These are phyloP conservation scores for Ogataea pini DNA, from an alignment of 805 yeast species.

Conservation along the genomic window DNA sequence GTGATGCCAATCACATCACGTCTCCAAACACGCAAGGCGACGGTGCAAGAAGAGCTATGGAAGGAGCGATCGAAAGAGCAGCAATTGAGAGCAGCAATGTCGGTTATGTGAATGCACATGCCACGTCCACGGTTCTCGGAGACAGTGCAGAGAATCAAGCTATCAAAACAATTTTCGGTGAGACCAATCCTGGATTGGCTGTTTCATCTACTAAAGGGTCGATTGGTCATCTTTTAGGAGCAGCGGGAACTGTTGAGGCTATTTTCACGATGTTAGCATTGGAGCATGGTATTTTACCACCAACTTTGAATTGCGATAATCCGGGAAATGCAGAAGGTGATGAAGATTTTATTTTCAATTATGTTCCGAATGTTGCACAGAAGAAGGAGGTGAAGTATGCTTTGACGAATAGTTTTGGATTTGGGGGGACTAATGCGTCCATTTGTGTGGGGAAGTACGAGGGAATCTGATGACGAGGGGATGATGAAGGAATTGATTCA, in stretches of 20 bases:
- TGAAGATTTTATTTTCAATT: constrained; percentile 51
- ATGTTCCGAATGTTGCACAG: constrained; percentile 52
- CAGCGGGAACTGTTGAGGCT: constrained; percentile 93
- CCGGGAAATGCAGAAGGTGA: constrained; percentile 49
- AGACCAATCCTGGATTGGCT: constrained; percentile 40
- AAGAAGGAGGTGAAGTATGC: constrained; percentile 51
- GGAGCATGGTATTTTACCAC: constrained; percentile 61
- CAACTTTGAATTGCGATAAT: constrained; percentile 69
- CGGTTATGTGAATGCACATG: constrained; percentile 92
- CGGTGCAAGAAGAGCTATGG: constrained; percentile 86
- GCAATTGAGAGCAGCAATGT: constrained; percentile 49
- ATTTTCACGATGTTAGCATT: constrained; percentile 75
- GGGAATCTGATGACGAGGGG: background rate
- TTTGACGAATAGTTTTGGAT: constrained; percentile 89
- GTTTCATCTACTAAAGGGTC: constrained; percentile 89
- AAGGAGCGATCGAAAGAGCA: constrained; percentile 62
- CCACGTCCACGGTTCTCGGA: constrained; percentile 89
- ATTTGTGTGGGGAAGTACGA: constrained; percentile 49
- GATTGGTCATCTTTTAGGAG: constrained; percentile 92
- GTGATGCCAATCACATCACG: constrained; percentile 92
- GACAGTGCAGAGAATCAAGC: constrained; percentile 87
- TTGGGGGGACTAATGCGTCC: constrained; percentile 94
- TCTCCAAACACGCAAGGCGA: constrained; percentile 82
- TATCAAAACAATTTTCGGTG: constrained; percentile 52
- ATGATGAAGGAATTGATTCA: no score